Base-by-base conservation (phyloP, 805 yeast species). In the Maudiozyma turicensis region DNA sequence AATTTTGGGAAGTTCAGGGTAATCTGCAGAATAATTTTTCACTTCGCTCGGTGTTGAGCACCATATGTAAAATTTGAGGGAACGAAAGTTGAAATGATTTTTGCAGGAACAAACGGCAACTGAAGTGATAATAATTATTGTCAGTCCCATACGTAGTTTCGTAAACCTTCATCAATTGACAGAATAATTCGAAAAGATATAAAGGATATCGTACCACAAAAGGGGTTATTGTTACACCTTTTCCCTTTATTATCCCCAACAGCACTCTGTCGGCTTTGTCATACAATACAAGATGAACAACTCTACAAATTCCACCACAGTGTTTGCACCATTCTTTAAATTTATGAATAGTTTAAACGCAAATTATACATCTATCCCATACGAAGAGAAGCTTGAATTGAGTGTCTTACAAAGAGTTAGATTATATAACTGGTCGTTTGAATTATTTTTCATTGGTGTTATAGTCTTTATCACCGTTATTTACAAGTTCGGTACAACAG, bases 351-450 rank as follows among this genome's bases (percentile, higher is more conserved):
- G 49, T 5, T 48, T 65, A 47, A 66, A 66, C 45, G 52, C 52
- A 13, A 51, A 66, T 6, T 72, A 69, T 53, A 56, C 60, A 42
- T 45, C 62, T 26, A 51, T 58, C 26, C 49, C 72, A 2, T 60
- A 53, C 45, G 82, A 79, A 40, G 83, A 81, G 53, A 76, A 86
- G 63, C 72, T 73, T 37, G 71, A 68, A 6, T 69, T 87, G 79
- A 68, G 84, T 2, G 28, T 88, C 46, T 42, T 69, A 45, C 74
- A 82, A 57, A 80, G 97, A 59, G 48, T 86, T 40, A 55, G 58
- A 50, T 56, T 69, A 31, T 82, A 84, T 65, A 81, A 86, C 66
- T 93, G 97, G 96, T 72, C 72, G 42, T 74, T 84, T 60, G 99
- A 91, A 71, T 38, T 72, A 31, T 57, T 75, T 51, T 78, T 87